Base-by-base conservation (phyloP, 257 asterid genomes). In the Solanum ossicruentum region DNA sequence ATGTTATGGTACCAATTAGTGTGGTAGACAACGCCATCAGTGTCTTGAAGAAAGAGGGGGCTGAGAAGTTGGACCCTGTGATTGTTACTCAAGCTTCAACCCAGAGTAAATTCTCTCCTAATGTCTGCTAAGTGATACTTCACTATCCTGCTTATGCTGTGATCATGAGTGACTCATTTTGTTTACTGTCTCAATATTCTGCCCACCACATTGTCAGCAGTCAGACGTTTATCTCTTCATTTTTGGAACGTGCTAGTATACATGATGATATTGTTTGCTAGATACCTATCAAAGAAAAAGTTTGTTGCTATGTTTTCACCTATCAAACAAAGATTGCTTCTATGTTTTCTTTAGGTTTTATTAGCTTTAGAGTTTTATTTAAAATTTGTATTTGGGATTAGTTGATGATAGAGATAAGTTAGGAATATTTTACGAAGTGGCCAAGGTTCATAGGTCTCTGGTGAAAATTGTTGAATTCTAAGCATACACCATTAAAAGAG, bases 21-120 rank as follows among this genome's bases (percentile, higher is more conserved):
- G 89, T 87, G 43, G 90, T 92, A 84, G 75, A n/a, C 36, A 93
- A 90, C 84, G 96, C 97, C 12, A 73, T 92, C 72, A 89, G 89
- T 90, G 91, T 82, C 80, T 87, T 91, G 75, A 89, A 84, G 86
- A 92, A 90, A 89, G 95, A 87, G 57, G 95, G 89, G 60, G 67
- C 86, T 63, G 92, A 92, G 85, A 75, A 89, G 77, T 21, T 85
- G 84, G 92, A 94, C 81, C 97, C 98, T 49, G 63, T 88, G 77
- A 88, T 94, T 84, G 87, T 96, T 21, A 92, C 98, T 86, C 97
- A 93, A 87, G 94, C 92, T 88, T 90, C 93, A 67, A 85, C 91
- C 20, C 92, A 91, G 60, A 87, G 98, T 94, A 92, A 88, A 20
- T 88, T 43, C 23, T 45, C 21, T 86, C 52, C 36, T 41, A 20